These are phyloP conservation scores for Lachnellula arida DNA, from an alignment of 2,329 filamentous ascomycete species.

Conservation along the genomic window DNA sequence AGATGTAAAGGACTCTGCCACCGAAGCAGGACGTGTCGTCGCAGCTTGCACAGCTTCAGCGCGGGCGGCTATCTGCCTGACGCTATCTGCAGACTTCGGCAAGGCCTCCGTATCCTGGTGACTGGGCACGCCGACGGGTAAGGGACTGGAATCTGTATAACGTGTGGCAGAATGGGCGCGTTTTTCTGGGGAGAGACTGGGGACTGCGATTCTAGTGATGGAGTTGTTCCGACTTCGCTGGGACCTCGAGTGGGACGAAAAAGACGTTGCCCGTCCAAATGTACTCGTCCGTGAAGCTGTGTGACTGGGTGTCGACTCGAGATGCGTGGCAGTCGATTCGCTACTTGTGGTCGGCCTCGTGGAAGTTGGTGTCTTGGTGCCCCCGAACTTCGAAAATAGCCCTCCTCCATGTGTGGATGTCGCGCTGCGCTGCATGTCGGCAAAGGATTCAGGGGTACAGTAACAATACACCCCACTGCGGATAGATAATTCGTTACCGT, in stretches of 20 bases:
- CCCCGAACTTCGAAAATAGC: conserved; percentile 18
- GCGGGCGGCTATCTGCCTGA: conserved; percentile 13
- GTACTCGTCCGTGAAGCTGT: conserved; percentile 42
- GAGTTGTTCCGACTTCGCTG: conserved; percentile 39
- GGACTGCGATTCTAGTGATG: conserved; percentile 15
- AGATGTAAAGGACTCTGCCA: conserved; percentile 21
- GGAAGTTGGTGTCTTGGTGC: conserved; percentile 25
- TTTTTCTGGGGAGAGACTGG: conserved; percentile 19
- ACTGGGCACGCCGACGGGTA: conserved; percentile 2
- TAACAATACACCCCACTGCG: not conserved
- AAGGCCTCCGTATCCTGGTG: conserved; percentile 5
- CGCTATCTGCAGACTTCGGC: conserved; percentile 21
- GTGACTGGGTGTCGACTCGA: conserved; percentile 17
- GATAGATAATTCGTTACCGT: not conserved
- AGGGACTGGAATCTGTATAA: conserved; percentile 14
- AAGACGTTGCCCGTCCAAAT: conserved; percentile 50
- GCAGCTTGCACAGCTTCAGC: conserved; percentile 13
- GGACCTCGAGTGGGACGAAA: conserved; percentile 37
- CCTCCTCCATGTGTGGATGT: conserved; percentile 12
- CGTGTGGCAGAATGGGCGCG: conserved; percentile 15
- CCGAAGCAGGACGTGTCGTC: conserved; percentile 11
- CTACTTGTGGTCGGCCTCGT: conserved; percentile 28
- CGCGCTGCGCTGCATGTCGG: conserved; percentile 15
- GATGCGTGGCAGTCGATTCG: conserved; percentile 18
- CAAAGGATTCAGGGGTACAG: not conserved